Conservation (phyloP, 352 stramenopile genomes). For the Phytophthora fragariae region DNA sequence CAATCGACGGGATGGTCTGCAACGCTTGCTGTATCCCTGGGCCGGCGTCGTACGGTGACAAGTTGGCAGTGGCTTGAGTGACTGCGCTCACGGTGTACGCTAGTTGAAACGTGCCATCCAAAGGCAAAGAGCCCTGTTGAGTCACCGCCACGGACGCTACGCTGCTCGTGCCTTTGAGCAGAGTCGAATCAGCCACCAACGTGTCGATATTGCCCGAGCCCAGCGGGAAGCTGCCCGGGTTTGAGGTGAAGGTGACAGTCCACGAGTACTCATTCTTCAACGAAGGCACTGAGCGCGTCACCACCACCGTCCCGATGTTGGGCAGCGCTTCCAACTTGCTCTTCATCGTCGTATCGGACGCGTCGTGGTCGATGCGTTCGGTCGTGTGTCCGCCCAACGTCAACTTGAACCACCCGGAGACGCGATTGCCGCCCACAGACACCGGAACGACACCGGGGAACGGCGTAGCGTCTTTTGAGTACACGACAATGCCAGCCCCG, state of each 20-base stretch:
- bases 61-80: slow-evolving; percentile 45
- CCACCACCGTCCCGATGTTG: slow-evolving; percentile 92
- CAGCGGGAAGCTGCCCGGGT: slow-evolving; percentile 93
- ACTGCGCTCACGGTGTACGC: slow-evolving; percentile 43
- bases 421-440: slow-evolving; percentile 89
- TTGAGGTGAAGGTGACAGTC: slow-evolving; percentile 94
- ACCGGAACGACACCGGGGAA: slow-evolving; percentile 26
- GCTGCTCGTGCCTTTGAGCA: slow-evolving; percentile 56
- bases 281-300: slow-evolving; percentile 84
- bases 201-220: slow-evolving; percentile 69
- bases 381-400: slow-evolving; percentile 90
- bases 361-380: slow-evolving; percentile 91
- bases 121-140: slow-evolving; percentile 59
- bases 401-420: slow-evolving; percentile 91
- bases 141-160: slow-evolving; percentile 40
- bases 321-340: slow-evolving; percentile 91
- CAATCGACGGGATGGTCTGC: slow-evolving; percentile 58
- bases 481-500: slow-evolving; percentile 83
- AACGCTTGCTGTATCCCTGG: slow-evolving; percentile 56
- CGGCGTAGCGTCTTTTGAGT: slow-evolving; percentile 64
- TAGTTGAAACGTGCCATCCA: slow-evolving; percentile 75
- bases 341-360: slow-evolving; percentile 93
- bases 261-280: slow-evolving; percentile 93
- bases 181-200: slow-evolving; percentile 50
- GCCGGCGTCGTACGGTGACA: slow-evolving; percentile 67